Evolutionary conservation across 371 early-diverging fungal species (phyloP).

Genomic region (Rhizopus sp.): DNA sequence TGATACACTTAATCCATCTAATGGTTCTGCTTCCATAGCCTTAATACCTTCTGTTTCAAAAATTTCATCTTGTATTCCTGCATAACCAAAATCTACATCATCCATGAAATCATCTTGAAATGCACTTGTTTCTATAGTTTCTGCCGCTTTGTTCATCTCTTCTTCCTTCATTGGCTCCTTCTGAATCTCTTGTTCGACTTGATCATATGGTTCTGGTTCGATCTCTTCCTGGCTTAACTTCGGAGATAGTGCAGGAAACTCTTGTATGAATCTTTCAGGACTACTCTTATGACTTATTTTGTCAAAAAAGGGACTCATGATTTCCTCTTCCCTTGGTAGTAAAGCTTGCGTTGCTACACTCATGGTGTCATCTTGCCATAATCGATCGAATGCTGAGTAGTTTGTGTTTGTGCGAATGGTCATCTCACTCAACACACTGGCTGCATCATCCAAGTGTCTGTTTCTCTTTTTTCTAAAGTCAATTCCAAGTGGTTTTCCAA

Average conservation of each 20-base stretch:
- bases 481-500: not conserved
- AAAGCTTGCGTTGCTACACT: slow-evolving; percentile 5
- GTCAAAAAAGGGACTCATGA: not conserved
- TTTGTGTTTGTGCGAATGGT: not conserved
- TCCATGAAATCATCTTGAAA: not conserved
- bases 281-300: not conserved
- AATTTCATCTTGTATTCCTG: not conserved
- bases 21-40: not conserved
- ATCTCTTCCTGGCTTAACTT: not conserved
- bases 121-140: not conserved
- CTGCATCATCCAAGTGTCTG: not conserved
- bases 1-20: not conserved
- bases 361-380: slow-evolving; percentile 4
- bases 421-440: slow-evolving; percentile 1
- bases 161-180: not conserved
- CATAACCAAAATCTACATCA: not conserved
- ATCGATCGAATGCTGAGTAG: slow-evolving; percentile 6
- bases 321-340: not conserved
- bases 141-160: not conserved
- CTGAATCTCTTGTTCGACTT: no score
- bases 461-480: slow-evolving; percentile 1
- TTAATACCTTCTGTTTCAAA: slow-evolving; percentile 6
- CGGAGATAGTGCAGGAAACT: not conserved
- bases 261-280: not conserved
- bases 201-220: not conserved